Percentiles rank a stretch among this genome's conserved stretches.
phyloP scores from a whole-genome alignment of 164 flowering plant species.

The Tetracentron sinense region DNA sequence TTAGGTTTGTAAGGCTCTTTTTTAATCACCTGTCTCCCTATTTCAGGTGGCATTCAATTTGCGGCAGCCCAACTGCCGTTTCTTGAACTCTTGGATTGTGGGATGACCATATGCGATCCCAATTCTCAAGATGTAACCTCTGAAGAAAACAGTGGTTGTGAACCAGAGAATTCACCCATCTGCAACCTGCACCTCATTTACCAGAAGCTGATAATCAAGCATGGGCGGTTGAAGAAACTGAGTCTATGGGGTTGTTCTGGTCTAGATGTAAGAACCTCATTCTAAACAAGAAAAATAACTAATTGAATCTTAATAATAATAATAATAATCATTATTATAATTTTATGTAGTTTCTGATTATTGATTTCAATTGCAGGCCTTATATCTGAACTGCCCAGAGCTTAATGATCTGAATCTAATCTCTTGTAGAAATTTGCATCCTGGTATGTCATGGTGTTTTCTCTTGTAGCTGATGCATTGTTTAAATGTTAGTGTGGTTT shows the following conservation, averaged over 20 bases:
- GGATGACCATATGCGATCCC: conserved; percentile 80
- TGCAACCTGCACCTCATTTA: conserved; percentile 47
- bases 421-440: conserved; percentile 78
- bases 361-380: conserved; percentile 58
- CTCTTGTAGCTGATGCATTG: neutral
- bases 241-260: conserved; percentile 99
- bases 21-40: neutral
- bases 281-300: neutral
- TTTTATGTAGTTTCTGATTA: too few relatives aligned
- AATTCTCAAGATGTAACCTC: conserved; percentile 22
- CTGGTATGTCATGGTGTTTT: conserved; percentile 46
- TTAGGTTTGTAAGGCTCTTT: neutral
- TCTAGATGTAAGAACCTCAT: conserved; percentile 68
- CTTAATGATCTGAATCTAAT: conserved; percentile 81
- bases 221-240: conserved; percentile 70
- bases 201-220: conserved; percentile 91
- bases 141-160: conserved; percentile 31
- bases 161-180: conserved; percentile 30
- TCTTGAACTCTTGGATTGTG: conserved; percentile 93
- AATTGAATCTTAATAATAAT: too few relatives aligned
- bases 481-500: neutral
- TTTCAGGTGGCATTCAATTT: conserved; percentile 91
- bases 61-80: conserved; percentile 92
- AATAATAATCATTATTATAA: too few relatives aligned
- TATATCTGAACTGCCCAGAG: conserved; percentile 80